Conservation (phyloP, 192 early-diverging fungal genomes). For the Thamnidium elegans region DNA sequence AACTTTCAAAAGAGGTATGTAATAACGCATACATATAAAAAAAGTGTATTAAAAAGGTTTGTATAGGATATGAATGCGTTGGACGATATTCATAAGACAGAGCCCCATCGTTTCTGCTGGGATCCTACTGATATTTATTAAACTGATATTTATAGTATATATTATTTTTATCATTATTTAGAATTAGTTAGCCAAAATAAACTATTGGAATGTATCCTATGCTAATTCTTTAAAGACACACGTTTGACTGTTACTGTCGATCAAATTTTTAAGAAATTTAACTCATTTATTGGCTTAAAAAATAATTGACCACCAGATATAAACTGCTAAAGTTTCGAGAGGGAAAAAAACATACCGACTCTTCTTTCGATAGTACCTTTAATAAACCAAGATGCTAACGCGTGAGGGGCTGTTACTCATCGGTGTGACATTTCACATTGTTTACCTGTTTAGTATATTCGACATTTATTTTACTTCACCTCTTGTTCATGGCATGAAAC, state of each 20-base stretch:
- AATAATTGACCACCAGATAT: too few species aligned
- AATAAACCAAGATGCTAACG: conserved; percentile 16
- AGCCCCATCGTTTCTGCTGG: conserved; percentile 45
- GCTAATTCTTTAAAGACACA: too few species aligned
- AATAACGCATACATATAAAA: neutral
- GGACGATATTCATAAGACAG: conserved; percentile 30
- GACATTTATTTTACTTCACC: conserved; percentile 99
- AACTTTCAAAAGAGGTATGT: conserved; percentile 39
- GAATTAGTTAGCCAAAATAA: too few species aligned
- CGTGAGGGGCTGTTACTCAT: conserved; percentile 63
- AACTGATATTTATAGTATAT: too few species aligned
- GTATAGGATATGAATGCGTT: conserved; percentile 41
- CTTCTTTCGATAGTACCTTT: too few species aligned
- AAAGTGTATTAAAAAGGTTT: neutral
- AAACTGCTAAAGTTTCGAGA: too few species aligned
- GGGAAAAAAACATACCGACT: too few species aligned
- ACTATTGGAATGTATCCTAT: too few species aligned
- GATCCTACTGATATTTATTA: conserved; percentile 22
- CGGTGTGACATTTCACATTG: conserved; percentile 87
- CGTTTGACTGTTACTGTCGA: too few species aligned
- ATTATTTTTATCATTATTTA: too few species aligned
- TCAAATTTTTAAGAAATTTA: too few species aligned
- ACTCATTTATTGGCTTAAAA: too few species aligned
- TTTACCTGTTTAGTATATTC: conserved; percentile 90
- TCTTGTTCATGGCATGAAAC: conserved; percentile 95